Conservation (phyloP, 2,329 filamentous ascomycete species). For the Pyrenochaeta sp. region DNA sequence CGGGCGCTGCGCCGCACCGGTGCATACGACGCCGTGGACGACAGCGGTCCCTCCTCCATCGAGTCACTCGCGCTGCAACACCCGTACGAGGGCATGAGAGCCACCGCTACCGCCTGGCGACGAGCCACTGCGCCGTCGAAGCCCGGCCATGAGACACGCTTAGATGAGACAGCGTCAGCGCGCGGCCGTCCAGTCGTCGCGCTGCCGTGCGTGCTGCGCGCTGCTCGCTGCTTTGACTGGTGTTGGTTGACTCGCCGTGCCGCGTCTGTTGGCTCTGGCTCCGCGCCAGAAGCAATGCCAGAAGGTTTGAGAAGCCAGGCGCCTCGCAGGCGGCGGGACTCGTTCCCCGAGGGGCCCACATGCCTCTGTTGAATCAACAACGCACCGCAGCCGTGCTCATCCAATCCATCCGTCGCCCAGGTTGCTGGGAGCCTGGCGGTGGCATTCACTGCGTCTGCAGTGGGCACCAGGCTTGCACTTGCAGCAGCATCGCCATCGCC, state of each 20-base stretch:
- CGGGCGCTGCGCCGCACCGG: neutral
- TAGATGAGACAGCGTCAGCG: constrained; percentile 44
- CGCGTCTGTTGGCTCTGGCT: constrained; percentile 24
- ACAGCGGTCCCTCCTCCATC: no score
- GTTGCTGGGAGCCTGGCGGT: constrained; percentile 36
- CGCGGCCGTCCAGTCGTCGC: constrained; percentile 8
- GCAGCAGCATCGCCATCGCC: neutral
- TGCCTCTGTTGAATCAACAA: constrained; percentile 27
- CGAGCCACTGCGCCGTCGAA: constrained; percentile 1
- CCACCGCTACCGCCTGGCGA: neutral
- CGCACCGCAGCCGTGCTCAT: constrained; percentile 15
- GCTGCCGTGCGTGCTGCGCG: constrained; percentile 11
- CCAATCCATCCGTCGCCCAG: constrained; percentile 38
- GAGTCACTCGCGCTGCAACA: neutral
- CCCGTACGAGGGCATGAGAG: neutral
- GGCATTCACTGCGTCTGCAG: constrained; percentile 18
- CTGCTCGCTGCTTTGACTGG: constrained; percentile 13
- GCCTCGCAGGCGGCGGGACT: constrained; percentile 38
- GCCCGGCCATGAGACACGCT: constrained; percentile 16
- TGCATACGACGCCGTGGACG: neutral
- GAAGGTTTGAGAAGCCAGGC: constrained; percentile 23
- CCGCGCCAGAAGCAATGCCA: constrained; percentile 40
- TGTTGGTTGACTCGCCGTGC: constrained; percentile 33
- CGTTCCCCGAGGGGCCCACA: constrained; percentile 45
- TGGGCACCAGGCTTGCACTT: constrained; percentile 7